Evolutionary conservation across 768 basidiomycete species (phyloP).

Genomic region (Hygrocybe punicea): DNA sequence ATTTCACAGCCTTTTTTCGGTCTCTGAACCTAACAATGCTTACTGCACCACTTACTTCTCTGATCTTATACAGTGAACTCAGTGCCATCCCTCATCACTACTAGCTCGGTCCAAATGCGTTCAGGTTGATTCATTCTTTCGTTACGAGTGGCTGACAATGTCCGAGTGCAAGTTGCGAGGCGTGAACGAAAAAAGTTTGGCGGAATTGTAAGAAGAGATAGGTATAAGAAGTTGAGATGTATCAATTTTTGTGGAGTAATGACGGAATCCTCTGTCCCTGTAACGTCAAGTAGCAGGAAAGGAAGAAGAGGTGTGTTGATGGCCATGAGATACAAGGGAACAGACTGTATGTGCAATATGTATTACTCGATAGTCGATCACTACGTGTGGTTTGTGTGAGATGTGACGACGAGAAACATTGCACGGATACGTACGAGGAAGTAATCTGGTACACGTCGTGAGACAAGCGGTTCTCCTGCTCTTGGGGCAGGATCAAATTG

Average conservation of each 20-base stretch:
- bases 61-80: no score
- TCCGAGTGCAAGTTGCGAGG: no score
- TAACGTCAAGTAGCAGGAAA: neutral
- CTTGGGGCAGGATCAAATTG: constrained; percentile 99
- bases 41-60: no score
- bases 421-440: constrained; percentile 63
- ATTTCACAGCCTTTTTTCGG: no score
- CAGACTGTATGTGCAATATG: neutral
- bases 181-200: no score
- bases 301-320: neutral
- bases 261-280: neutral
- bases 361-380: constrained; percentile 4
- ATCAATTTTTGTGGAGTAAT: no score
- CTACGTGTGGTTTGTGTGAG: neutral
- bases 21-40: no score
- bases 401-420: neutral
- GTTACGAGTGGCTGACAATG: neutral
- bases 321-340: neutral
- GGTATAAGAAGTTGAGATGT: no score
- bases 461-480: constrained; percentile 97
- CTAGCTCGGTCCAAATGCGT: no score
- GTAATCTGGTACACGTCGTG: constrained; percentile 91
- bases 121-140: neutral
- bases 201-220: no score
- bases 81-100: no score